A percentile compares a stretch with the other conserved stretches of the same genome.
These are phyloP conservation scores for Seiridium cupressi DNA, from an alignment of 2,329 filamentous ascomycete genomes.

Conservation along the genomic window DNA sequence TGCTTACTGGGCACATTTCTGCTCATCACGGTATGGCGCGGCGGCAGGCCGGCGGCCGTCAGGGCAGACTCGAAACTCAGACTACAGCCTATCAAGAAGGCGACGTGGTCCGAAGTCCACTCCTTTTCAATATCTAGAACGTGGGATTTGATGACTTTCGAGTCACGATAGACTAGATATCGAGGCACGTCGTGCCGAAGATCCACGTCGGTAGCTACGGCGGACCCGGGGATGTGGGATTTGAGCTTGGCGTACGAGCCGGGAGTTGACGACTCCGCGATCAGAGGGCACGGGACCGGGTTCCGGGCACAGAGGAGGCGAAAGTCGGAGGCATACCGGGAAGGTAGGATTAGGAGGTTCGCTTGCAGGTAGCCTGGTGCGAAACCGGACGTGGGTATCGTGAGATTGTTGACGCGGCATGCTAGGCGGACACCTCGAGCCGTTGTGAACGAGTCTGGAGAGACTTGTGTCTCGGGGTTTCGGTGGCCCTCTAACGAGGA, in stretches of 20 bases:
- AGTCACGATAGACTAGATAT: conserved; percentile 58
- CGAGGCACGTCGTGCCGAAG: conserved; percentile 56
- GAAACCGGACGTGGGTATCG: conserved; percentile 49
- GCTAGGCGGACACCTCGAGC: conserved; percentile 40
- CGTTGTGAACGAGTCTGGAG: conserved; percentile 18
- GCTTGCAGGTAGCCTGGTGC: conserved; percentile 58
- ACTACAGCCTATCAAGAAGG: conserved; percentile 62
- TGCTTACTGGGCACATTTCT: conserved; percentile 44
- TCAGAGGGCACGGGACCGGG: conserved; percentile 60
- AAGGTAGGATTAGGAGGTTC: conserved; percentile 60
- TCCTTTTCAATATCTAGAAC: conserved; percentile 42
- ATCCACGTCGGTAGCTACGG: conserved; percentile 41
- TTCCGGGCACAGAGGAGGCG: conserved; percentile 58
- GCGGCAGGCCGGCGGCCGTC: conserved; percentile 43
- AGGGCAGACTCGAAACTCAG: conserved; percentile 64
- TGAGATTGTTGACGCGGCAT: conserved; percentile 37
- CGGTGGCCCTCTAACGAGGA: neutral
- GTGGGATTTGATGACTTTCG: conserved; percentile 34
- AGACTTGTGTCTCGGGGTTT: neutral
- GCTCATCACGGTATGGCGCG: conserved; percentile 45
- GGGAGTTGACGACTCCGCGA: conserved; percentile 46
- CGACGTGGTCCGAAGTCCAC: conserved; percentile 59
- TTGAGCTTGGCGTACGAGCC: conserved; percentile 41
- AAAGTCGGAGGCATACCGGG: conserved; percentile 56
- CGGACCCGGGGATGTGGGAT: conserved; percentile 23